Conservation (phyloP, 495 filamentous ascomycete genomes). For the Extremus antarcticus region DNA sequence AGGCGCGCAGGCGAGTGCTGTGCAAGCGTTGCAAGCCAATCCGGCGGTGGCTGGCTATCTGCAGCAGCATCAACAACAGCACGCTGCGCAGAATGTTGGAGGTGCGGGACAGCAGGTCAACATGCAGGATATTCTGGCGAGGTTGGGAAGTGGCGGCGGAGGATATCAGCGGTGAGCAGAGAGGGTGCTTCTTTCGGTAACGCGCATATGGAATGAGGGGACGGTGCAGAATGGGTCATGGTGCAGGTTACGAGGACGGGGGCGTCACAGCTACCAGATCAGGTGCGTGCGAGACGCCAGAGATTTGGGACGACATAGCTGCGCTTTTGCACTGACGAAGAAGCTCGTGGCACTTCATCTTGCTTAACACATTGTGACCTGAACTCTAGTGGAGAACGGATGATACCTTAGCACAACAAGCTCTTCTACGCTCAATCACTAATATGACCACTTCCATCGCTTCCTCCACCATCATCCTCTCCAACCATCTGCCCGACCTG, state of each 20-base stretch:
- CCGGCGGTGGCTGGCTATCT: slow-evolving; percentile 1
- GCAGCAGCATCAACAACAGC: slow-evolving; percentile 9
- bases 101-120: slow-evolving; percentile 9
- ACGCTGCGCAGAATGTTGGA: background rate
- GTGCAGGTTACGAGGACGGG: too few species aligned
- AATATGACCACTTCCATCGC: slow-evolving; percentile 5
- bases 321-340: too few species aligned
- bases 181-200: background rate
- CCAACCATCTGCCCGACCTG: slow-evolving; percentile 14
- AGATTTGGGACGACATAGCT: too few species aligned
- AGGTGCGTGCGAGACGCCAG: too few species aligned
- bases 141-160: slow-evolving; percentile 9
- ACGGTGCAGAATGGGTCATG: too few species aligned
- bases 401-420: too few species aligned
- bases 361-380: too few species aligned
- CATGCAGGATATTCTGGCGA: slow-evolving; percentile 20
- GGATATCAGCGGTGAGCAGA: background rate
- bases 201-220: too few species aligned
- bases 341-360: too few species aligned
- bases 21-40: slow-evolving; percentile 1
- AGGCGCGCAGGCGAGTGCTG: background rate
- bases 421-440: slow-evolving; percentile 6
- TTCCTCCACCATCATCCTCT: slow-evolving; percentile 1
- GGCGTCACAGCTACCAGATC: too few species aligned
- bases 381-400: too few species aligned